Evolutionary conservation across 108 stramenopile species (phyloP).

Genomic region (Pseudonitzschia delicatissima): DNA sequence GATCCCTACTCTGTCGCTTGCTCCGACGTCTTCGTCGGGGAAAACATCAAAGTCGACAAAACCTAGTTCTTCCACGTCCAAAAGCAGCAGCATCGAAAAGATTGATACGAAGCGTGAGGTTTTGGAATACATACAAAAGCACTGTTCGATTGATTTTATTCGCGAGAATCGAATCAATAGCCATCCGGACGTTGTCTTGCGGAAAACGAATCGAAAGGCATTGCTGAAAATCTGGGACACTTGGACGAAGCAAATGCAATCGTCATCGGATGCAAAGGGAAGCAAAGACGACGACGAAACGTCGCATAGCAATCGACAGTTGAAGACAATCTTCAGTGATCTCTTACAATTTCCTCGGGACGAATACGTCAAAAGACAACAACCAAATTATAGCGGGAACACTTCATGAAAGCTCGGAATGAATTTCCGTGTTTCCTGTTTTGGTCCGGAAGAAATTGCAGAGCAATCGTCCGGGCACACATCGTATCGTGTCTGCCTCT

Average conservation of each 20-base stretch:
- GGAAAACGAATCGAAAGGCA: slow-evolving; percentile 59
- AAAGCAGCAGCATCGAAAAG: background rate
- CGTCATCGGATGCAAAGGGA: background rate
- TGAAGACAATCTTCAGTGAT: slow-evolving; percentile 4
- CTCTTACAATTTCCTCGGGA: background rate
- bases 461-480: background rate
- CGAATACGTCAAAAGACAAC: background rate
- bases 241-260: slow-evolving; percentile 28
- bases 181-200: slow-evolving; percentile 43
- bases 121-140: slow-evolving; percentile 50
- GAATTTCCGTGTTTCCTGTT: slow-evolving; percentile 79
- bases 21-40: background rate
- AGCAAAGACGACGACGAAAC: background rate
- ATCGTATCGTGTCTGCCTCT: slow-evolving; percentile 38
- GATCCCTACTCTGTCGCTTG: slow-evolving; percentile 17
- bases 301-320: slow-evolving; percentile 3
- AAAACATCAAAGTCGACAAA: too few species aligned
- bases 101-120: slow-evolving; percentile 55
- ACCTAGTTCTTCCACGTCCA: too few species aligned
- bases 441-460: slow-evolving; percentile 11
- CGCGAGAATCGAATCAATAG: slow-evolving; percentile 56
- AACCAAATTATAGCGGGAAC: slow-evolving; percentile 41
- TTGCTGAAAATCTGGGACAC: slow-evolving; percentile 45
- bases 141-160: slow-evolving; percentile 67
- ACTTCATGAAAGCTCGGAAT: slow-evolving; percentile 67